Evolutionary conservation across 768 basidiomycete species (phyloP), one percentile per base, ranked within the genome.

Genomic region (Myochromella boudieri): DNA sequence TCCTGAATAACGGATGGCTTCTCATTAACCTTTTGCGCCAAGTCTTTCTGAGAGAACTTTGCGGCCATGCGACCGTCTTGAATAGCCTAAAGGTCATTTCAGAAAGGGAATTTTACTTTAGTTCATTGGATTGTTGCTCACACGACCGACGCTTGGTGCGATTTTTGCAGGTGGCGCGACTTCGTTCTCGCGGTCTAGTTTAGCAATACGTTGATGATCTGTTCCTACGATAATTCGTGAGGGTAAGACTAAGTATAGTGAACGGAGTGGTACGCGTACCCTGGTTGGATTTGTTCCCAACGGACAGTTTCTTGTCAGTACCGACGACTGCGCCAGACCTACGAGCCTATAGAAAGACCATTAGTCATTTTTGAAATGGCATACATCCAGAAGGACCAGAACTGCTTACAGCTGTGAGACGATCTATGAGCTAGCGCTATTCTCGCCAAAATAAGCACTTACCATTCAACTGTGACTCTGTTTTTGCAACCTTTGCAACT

Each of bases 161-260:
- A 97, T 71, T 69, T 92, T 95, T 43, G 87, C 56, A 37, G 95
- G 95, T 6, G 94, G 93, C 7, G 93, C 91, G 18, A 95, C 93
- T 60, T 95, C 94, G 65, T 97, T 95, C 58, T 97, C 92, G 34
- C 91, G 82, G 67, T 95, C 94, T 33, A 97, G 84, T 61, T 95
- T 95, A 20, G 89, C 93, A 62, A 95, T 94, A 46, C 82, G 82
- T 62, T 93, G 91, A 70, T 95, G 92, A 69, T 97, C 94, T 53
- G 91, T 89, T 27, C 89, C 91, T 94, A n/a, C n/a, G 38, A 11
- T 36, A 18, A 12, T 7, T 10, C 45, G 25, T 14, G 22, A 14
- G 10, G n/a, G 14, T 42, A 14, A 38, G 34, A 22, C 9, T 21
- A 14, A 8, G n/a, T 6, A 17, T 3, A 22, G 14, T 14, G 27